Base-by-base conservation (phyloP, 2,329 filamentous ascomycete species). In the Microdochium bolleyi region DNA sequence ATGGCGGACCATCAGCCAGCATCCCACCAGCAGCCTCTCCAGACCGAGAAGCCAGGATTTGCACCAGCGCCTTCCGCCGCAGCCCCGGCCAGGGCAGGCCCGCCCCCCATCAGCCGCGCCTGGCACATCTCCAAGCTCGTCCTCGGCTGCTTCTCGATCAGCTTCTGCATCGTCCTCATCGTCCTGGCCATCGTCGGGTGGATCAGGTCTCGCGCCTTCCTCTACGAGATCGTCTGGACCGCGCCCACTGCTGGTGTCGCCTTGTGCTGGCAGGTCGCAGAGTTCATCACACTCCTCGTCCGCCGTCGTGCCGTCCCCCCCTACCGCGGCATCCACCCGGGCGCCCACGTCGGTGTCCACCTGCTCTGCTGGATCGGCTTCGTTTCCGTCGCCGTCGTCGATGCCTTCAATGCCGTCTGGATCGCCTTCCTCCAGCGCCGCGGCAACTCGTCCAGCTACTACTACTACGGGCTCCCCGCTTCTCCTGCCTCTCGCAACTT, bases 321-420 rank as follows among this genome's bases (percentile, higher is more conserved):
- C 2, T 53, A 54, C 24, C 56, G 58, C 7, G 57, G 58, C 16
- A 67, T 65, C 49, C 63, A 65, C 41, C 65, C 65, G 2, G 64
- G 64, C 27, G 64, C 64, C 16, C 56, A 60, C 30, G 60, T 62
- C 10, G 61, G 55, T 1, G 49, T 63, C 5, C 59, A 63, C 7
- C 57, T 62, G 14, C 48, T 63, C 7, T 48, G 62, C 21, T 62
- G 60, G 57, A 24, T 63, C 2, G 57, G 58, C 4, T 60, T 62
- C 51, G 13, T 27, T 19, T 54, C 49, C 19, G 54, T 51, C 1
- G 21, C 55, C 7, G 58, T 54, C 14, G 25, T 62, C 24, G 58
- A 57, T 3, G 56, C 52, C 21, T 58, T 54, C 21, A 34, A 58
- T 1, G 49, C 60, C 2, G 53, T 37, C 21, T 32, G 24, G 16